These are phyloP conservation scores for Fusarium continuum DNA, from an alignment of 2,329 filamentous ascomycete species.

Conservation along the genomic window DNA sequence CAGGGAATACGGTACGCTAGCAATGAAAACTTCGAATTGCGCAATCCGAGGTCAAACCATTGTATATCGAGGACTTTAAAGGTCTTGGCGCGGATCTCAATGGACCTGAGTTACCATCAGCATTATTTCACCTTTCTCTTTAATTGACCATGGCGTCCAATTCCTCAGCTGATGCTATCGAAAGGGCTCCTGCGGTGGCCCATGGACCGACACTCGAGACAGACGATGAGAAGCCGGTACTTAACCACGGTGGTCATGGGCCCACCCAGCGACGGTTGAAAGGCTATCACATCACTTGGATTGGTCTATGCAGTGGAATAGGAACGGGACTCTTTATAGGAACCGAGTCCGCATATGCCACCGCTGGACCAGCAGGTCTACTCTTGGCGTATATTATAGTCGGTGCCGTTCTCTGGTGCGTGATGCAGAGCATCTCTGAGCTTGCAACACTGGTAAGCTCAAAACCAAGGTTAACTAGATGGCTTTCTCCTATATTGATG, in stretches of 20 bases:
- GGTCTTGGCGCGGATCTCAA: not conserved
- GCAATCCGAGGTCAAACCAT: constrained; percentile 20
- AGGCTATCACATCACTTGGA: constrained; percentile 40
- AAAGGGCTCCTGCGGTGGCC: constrained; percentile 2
- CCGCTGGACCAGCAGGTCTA: constrained; percentile 37
- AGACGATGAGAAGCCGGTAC: constrained; percentile 27
- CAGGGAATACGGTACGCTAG: constrained; percentile 10
- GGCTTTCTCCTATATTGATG: fast-evolving
- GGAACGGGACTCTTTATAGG: constrained; percentile 40
- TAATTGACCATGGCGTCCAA: constrained; percentile 7
- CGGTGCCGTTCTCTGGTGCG: constrained; percentile 38
- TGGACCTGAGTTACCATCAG: too few species aligned
- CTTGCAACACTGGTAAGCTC: constrained; percentile 37
- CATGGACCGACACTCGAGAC: not conserved
- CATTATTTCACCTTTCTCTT: not conserved
- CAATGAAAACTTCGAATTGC: constrained; percentile 38
- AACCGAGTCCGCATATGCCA: constrained; percentile 38
- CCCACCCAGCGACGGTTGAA: constrained; percentile 37
- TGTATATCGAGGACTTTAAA: not conserved
- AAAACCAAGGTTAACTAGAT: not conserved
- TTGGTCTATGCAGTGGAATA: constrained; percentile 39
- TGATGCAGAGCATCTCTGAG: constrained; percentile 42
- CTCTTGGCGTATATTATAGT: constrained; percentile 36
- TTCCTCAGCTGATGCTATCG: constrained; percentile 11
- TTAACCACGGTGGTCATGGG: constrained; percentile 36